Base-by-base conservation (phyloP, 2,329 filamentous ascomycete species). In the Paecilomyces sp. region DNA sequence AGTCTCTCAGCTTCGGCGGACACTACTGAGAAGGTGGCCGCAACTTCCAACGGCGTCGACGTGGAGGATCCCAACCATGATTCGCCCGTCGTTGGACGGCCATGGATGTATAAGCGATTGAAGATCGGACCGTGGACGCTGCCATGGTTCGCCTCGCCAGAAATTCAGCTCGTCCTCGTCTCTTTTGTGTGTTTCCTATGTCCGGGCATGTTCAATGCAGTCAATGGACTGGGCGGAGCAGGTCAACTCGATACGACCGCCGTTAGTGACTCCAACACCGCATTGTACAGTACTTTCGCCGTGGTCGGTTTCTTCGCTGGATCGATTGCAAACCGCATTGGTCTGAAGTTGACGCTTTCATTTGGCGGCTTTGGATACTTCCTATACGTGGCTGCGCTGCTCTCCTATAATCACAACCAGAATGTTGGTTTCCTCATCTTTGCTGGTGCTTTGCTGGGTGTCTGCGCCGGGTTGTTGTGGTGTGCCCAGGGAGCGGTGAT, bases 121-220 rank as follows among this genome's bases (percentile, higher is more conserved):
- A 81, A 78, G 59, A 61, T 91, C 59, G 81, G 82, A 18, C 76
- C 78, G 56, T 75, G 75, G 60, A 80, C 81, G 64, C 61, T 88
- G 7, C 80, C 81, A 3, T 90, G 86, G 81, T 92, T 88, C 72
- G 89, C 89, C 24, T 90, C 88, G 60, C 89, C 89, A 12, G 84
- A 86, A 68, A 75, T 86, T 55, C 89, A 92, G 75, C 81, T 92
- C 36, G 67, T 88, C 62, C 83, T 92, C 80, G 88, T 92, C 58
- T 81, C 86, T 24, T 79, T 88, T 61, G 86, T 89, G 56, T 89
- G 86, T 71, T 89, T 90, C 79, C 71, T 89, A 62, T 90, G 87
- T 70, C 87, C 87, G 0, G 87, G 87, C 66, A 88, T 89, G 85
- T 89, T 84, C 79, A 89, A 89, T 68, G 85, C 87, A 22, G 76